A percentile compares a stretch with the other conserved stretches of the same genome.
Conservation (phyloP, 805 yeast species). For the Millerozyma acaciae region DNA sequence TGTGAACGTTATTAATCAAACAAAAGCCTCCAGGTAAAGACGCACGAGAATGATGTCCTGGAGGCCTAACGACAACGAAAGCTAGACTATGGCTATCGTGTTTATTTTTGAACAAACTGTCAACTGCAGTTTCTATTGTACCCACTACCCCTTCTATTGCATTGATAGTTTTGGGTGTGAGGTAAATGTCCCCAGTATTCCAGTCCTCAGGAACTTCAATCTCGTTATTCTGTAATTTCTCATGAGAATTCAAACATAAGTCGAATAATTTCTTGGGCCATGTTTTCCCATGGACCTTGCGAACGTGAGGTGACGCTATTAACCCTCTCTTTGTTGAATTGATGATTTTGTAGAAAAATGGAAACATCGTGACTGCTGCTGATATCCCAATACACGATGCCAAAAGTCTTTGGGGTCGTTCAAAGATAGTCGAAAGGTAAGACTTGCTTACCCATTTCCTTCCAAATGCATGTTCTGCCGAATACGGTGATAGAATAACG, state of each 20-base stretch:
- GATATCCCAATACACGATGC: conserved; percentile 78
- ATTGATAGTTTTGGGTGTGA: conserved; percentile 59
- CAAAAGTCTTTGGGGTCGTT: conserved; percentile 73
- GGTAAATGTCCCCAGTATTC: conserved; percentile 80
- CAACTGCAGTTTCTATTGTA: conserved; percentile 69
- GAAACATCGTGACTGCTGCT: conserved; percentile 67
- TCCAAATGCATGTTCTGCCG: conserved; percentile 69
- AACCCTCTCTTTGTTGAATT: conserved; percentile 47
- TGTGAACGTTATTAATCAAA: conserved; percentile 74
- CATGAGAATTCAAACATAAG: conserved; percentile 56
- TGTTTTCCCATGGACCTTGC: conserved; percentile 64
- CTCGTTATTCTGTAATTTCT: conserved; percentile 47
- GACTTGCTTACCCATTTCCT: conserved; percentile 73
- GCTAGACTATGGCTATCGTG: conserved; percentile 37
- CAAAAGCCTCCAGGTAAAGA: conserved; percentile 85
- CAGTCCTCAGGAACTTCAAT: conserved; percentile 77
- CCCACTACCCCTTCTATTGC: conserved; percentile 79
- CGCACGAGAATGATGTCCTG: conserved; percentile 85
- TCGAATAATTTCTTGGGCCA: conserved; percentile 63
- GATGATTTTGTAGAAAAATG: conserved; percentile 50
- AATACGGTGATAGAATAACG: conserved; percentile 63
- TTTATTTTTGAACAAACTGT: conserved; percentile 29
- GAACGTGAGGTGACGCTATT: conserved; percentile 55
- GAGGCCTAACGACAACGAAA: conserved; percentile 72
- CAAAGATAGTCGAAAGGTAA: conserved; percentile 67